phyloP scores from a whole-genome alignment of 2,329 filamentous ascomycete genomes.

The Trichoderma sp. region DNA sequence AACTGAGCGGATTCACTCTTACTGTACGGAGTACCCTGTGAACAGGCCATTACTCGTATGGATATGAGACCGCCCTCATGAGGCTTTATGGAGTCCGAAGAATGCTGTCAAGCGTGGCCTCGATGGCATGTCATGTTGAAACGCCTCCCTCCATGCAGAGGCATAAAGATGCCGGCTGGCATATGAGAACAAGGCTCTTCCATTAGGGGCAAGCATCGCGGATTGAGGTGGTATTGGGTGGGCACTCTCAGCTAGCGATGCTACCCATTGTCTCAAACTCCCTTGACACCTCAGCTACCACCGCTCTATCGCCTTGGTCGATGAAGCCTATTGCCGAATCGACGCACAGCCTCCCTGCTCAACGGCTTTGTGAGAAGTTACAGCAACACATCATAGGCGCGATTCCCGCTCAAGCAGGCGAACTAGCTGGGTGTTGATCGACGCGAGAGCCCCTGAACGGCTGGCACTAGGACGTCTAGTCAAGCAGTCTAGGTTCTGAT shows the following conservation, averaged over 20 bases:
- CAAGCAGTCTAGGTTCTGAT: background rate
- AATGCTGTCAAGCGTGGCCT: background rate
- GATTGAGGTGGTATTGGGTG: background rate
- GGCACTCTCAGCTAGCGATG: background rate
- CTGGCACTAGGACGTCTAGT: background rate
- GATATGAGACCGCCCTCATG: background rate
- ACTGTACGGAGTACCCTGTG: no score
- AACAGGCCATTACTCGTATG: background rate
- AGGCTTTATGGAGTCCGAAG: background rate
- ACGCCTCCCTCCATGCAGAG: background rate
- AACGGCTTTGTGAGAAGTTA: background rate
- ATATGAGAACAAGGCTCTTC: background rate
- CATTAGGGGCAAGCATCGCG: background rate
- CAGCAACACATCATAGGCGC: background rate
- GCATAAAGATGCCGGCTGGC: background rate
- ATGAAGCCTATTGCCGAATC: background rate
- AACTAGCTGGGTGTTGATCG: background rate
- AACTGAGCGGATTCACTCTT: background rate
- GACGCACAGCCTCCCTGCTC: background rate
- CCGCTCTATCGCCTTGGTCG: background rate
- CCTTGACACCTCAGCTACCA: background rate
- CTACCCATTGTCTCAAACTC: background rate
- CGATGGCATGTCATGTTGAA: background rate
- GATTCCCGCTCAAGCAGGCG: constrained; percentile 1
- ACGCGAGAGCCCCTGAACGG: constrained; percentile 6